A percentile compares a stretch with the other conserved stretches of the same genome.
phyloP scores from a whole-genome alignment of 371 early-diverging fungal genomes.

The Mortierella sp. region DNA sequence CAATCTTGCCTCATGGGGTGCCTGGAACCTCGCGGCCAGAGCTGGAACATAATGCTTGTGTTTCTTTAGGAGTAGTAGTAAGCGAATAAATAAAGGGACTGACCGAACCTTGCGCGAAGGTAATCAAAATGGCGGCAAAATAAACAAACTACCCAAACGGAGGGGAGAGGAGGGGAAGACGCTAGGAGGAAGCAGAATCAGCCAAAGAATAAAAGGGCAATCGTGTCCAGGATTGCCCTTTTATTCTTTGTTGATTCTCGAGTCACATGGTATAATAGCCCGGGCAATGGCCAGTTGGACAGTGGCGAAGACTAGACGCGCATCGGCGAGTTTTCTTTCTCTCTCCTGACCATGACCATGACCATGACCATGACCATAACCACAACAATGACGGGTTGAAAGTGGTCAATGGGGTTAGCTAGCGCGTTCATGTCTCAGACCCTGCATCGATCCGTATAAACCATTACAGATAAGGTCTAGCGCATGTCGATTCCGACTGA shows the following conservation, averaged over 20 bases:
- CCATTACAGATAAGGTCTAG: not conserved
- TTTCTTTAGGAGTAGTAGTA: not conserved
- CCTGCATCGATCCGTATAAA: too few relatives aligned
- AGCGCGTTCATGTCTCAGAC: slow-evolving; percentile 3
- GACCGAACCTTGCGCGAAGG: not conserved
- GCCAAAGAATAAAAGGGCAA: not conserved
- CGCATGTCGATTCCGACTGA: not conserved
- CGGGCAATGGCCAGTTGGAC: too few relatives aligned
- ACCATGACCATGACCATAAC: not conserved
- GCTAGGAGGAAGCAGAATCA: slow-evolving; percentile 11
- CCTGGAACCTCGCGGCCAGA: not conserved
- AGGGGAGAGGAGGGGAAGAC: not conserved
- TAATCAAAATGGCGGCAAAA: not conserved
- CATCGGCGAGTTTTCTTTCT: not conserved
- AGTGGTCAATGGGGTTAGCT: too few relatives aligned
- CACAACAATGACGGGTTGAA: not conserved
- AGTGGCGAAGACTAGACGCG: too few relatives aligned
- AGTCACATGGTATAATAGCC: too few relatives aligned
- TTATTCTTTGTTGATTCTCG: too few relatives aligned
- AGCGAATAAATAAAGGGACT: not conserved
- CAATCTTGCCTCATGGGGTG: not conserved
- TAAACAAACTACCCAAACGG: not conserved
- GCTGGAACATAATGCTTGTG: not conserved
- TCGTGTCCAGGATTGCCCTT: not conserved
- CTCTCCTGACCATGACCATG: not conserved